A percentile compares a stretch with the other conserved stretches of the same genome.
phyloP scores from a whole-genome alignment of 257 asterid species.

The Orobanche coerulescens region DNA sequence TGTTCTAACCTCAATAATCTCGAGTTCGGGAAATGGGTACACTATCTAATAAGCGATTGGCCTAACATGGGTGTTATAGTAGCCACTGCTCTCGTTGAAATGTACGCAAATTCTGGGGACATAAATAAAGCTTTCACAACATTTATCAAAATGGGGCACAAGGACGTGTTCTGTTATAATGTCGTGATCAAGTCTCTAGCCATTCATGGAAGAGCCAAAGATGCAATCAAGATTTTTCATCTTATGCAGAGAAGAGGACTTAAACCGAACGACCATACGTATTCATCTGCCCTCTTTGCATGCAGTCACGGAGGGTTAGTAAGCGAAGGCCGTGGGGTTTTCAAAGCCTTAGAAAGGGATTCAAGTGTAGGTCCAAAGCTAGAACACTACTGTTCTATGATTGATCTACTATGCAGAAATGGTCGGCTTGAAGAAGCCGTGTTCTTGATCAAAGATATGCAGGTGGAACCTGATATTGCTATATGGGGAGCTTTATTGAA shows the following conservation, averaged over 20 bases:
- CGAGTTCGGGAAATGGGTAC: constrained; percentile 39
- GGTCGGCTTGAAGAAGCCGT: constrained; percentile 34
- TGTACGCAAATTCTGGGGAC: constrained; percentile 53
- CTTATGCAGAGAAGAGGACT: constrained; percentile 29
- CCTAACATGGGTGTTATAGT: constrained; percentile 29
- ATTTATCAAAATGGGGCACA: constrained; percentile 32
- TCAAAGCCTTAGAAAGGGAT: constrained; percentile 25
- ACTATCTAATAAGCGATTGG: constrained; percentile 32
- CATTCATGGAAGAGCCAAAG: constrained; percentile 39
- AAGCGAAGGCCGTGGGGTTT: constrained; percentile 32
- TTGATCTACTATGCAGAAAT: constrained; percentile 38
- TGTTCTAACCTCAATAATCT: constrained; percentile 37
- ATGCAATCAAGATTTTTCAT: constrained; percentile 33
- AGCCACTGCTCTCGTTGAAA: constrained; percentile 39
- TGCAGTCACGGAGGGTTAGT: constrained; percentile 50
- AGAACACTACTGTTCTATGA: constrained; percentile 36
- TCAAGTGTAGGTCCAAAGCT: constrained; percentile 25
- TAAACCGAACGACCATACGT: constrained; percentile 30
- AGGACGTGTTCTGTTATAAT: constrained; percentile 41
- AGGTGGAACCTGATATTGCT: constrained; percentile 31
- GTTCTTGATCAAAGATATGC: constrained; percentile 26
- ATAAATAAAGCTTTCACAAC: constrained; percentile 26
- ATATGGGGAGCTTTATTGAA: constrained; percentile 36
- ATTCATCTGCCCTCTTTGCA: constrained; percentile 36
- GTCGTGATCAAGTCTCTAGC: constrained; percentile 47